Conservation (phyloP, 129 eudicot species). For the Artemisia annua region DNA sequence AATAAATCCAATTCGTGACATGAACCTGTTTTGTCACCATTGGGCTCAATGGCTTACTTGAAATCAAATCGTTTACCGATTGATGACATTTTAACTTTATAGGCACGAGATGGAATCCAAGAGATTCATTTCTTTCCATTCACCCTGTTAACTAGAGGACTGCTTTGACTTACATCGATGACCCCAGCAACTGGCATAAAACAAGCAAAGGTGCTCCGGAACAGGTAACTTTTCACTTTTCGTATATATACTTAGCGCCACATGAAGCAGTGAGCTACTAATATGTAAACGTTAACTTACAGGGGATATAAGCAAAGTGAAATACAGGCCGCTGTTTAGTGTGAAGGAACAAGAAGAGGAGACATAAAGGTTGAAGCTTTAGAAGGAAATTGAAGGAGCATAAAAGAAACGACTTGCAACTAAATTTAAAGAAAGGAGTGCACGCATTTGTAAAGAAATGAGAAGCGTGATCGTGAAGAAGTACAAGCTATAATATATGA, state of each 20-base stretch:
- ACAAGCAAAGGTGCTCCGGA: constrained; percentile 95
- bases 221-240: constrained; percentile 54
- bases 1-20: too few relatives aligned
- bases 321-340: too few relatives aligned
- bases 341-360: too few relatives aligned
- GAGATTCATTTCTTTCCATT: constrained; percentile 86
- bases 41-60: background rate
- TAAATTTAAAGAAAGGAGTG: too few relatives aligned
- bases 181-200: constrained; percentile 76
- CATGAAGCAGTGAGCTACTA: constrained; percentile 9
- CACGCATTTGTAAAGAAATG: too few relatives aligned
- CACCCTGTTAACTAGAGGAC: constrained; percentile 92
- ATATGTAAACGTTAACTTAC: too few relatives aligned
- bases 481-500: too few relatives aligned
- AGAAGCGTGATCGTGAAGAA: too few relatives aligned
- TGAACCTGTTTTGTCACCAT: background rate
- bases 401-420: too few relatives aligned
- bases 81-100: constrained; percentile 2
- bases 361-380: too few relatives aligned
- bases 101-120: constrained; percentile 82
- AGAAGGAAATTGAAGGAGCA: too few relatives aligned
- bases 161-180: constrained; percentile 82
- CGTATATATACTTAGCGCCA: background rate
- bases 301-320: too few relatives aligned
- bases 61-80: background rate